A percentile compares a stretch with the other conserved stretches of the same genome.
These are phyloP conservation scores for Fusarium pininemorale DNA, from an alignment of 2,329 filamentous ascomycete species.

Conservation along the genomic window DNA sequence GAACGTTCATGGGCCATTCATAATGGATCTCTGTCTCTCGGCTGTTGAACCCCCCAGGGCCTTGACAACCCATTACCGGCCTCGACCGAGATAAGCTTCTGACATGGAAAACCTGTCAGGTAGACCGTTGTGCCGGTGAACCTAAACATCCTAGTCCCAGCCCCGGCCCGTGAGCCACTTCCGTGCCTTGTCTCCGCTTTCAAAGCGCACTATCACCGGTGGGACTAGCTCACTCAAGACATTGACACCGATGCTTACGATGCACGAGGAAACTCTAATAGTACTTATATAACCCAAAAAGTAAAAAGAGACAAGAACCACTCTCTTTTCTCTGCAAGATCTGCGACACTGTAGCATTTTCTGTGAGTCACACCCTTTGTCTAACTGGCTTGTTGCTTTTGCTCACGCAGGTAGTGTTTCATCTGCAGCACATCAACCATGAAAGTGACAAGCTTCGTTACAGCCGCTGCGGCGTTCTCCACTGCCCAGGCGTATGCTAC, in stretches of 20 bases:
- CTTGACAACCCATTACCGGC: neutral
- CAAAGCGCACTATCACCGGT: neutral
- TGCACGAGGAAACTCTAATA: neutral
- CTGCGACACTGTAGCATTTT: neutral
- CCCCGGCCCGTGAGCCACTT: neutral
- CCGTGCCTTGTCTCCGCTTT: neutral
- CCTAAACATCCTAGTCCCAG: neutral
- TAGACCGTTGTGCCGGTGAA: neutral
- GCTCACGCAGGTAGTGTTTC: neutral
- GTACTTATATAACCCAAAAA: neutral
- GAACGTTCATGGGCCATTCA: neutral
- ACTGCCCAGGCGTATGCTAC: neutral
- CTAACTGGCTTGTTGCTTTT: neutral
- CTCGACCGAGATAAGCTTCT: neutral
- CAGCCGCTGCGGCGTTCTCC: neutral
- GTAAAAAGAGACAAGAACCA: neutral
- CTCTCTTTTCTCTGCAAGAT: neutral
- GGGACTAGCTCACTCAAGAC: neutral
- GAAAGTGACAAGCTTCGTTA: constrained; percentile 1
- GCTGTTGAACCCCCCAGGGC: neutral
- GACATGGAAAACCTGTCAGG: neutral
- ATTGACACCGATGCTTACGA: neutral
- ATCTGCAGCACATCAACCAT: neutral
- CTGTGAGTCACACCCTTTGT: neutral
- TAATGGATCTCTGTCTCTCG: neutral